A percentile compares a stretch with the other conserved stretches of the same genome.
phyloP scores from a whole-genome alignment of 176 grass and related monocot species.

The Tuctoria greenei region DNA sequence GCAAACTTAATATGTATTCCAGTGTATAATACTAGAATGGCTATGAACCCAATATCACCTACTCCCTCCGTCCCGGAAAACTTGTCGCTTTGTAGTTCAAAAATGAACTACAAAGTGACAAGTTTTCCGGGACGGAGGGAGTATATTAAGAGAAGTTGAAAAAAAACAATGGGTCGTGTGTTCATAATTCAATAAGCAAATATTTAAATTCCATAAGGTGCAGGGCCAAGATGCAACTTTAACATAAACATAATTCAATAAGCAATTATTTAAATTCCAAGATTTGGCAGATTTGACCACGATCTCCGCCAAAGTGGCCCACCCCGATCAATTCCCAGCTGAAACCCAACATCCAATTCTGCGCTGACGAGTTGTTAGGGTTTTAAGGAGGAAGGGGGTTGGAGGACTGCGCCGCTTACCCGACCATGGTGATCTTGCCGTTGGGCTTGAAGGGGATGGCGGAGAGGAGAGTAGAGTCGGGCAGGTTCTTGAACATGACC shows the following conservation, averaged over 20 bases:
- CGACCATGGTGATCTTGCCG: slow-evolving; percentile 88
- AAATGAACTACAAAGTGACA: too few species aligned
- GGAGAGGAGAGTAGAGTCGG: slow-evolving; percentile 76
- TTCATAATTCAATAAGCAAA: too few species aligned
- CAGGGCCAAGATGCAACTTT: not conserved
- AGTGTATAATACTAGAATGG: not conserved
- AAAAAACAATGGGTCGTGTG: not conserved
- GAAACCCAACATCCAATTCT: slow-evolving; percentile 12
- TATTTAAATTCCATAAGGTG: not conserved
- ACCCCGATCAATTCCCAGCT: slow-evolving; percentile 21
- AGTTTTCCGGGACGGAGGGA: too few species aligned
- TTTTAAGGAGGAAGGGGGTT: not conserved
- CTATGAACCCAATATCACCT: slow-evolving; percentile 1
- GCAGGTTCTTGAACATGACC: slow-evolving; percentile 59
- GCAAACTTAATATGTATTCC: not conserved
- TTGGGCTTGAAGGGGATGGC: slow-evolving; percentile 71
- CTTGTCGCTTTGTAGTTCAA: too few species aligned
- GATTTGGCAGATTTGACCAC: slow-evolving; percentile 10
- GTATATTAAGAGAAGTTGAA: not conserved
- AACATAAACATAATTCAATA: not conserved
- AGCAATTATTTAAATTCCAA: not conserved
- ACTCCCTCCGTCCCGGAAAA: too few species aligned
- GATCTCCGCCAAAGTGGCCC: not conserved
- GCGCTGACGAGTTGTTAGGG: not conserved
- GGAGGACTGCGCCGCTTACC: slow-evolving; percentile 44